phyloP scores from a whole-genome alignment of 164 flowering plant genomes.

The Magnolia changhungtana region DNA sequence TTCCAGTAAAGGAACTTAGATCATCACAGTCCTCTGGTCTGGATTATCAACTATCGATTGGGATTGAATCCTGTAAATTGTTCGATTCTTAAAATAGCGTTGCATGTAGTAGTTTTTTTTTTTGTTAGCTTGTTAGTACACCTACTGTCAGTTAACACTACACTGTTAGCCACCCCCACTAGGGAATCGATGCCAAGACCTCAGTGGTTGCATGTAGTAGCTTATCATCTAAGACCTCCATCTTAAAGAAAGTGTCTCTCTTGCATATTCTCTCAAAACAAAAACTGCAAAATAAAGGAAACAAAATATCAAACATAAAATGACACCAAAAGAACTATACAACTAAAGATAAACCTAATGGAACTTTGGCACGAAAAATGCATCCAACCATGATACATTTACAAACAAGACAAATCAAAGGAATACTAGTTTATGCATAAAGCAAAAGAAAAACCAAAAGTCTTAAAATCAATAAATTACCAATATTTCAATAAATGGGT shows the following conservation, averaged over 20 bases:
- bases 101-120: constrained; percentile 88
- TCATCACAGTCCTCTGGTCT: constrained; percentile 99
- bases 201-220: constrained; percentile 86
- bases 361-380: not conserved
- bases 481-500: not conserved
- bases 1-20: constrained; percentile 89
- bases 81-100: constrained; percentile 69
- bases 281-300: constrained; percentile 47
- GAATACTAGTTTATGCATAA: not conserved
- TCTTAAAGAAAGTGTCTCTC: constrained; percentile 72
- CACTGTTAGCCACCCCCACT: no score
- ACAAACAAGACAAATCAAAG: not conserved
- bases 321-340: not conserved
- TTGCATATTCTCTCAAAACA: constrained; percentile 91
- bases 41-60: constrained; percentile 93
- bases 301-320: not conserved
- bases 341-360: not conserved
- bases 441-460: not conserved
- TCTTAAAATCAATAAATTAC: not conserved
- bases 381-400: not conserved
- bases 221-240: constrained; percentile 99
- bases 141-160: no score
- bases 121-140: no score
- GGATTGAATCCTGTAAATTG: constrained; percentile 88
- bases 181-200: no score